Evolutionary conservation across 768 basidiomycete genomes (phyloP), one percentile per base, ranked within the genome.

Genomic region (Hypsizygus marmoreus): DNA sequence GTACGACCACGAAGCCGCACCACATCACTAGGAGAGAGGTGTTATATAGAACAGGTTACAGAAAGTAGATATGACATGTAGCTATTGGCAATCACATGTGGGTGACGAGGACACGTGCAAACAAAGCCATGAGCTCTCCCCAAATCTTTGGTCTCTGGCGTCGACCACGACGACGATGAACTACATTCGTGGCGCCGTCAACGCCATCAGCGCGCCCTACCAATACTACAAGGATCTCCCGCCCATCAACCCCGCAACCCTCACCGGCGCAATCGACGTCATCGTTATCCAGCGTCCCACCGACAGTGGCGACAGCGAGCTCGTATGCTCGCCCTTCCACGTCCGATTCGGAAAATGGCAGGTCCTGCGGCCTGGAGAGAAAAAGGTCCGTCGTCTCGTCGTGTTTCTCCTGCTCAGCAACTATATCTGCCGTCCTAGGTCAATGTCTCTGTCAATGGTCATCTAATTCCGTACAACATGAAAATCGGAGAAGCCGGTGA

Each of bases 401-500:
- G 4, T 14, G 38, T 37, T 8, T 32, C 36, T 19, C 16, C 10
- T 17, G n/a, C 37, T 16, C 31, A 45, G 37, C 28, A 36, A n/a
- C 32, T 16, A 12, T 13, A 23, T 34, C 25, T 9, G 20, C 35
- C n/a, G 19, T 28, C 34, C 12, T 53, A 94, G 91, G 95, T 98
- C 52, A 90, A 85, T 51, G 81, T 98, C 25, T 80, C 81, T 40
- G 84, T 98, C 58, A 95, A 97, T 68, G 91, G 88, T 30, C 74
- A 82, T 55, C 76, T 79, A 33, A 87, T 94, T 45, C 95, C 95
- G 0, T 98, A 91, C 66, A 79, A 78, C 65, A 99, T 99, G 97
- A 98, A 99, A 75, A 93, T 98, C 50, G 95, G 94, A 30, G 97
- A 98, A 47, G 93, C 97, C 1, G 97, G 97, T 4, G 97, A 99